Conservation (phyloP, 306 rosid genomes). For the Gastrolobium bilobum region DNA sequence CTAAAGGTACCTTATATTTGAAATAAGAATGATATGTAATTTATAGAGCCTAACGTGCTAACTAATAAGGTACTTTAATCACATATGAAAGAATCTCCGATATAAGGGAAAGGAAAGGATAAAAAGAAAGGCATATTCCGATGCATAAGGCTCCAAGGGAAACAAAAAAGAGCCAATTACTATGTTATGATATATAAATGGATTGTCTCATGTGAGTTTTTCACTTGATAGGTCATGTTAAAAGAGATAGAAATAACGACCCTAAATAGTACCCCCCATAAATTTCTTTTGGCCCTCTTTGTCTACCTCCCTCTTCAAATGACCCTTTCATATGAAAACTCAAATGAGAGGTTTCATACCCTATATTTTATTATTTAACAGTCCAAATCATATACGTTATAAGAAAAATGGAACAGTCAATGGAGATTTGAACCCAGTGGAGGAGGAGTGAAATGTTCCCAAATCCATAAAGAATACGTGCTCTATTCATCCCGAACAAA, state of each 20-base stretch:
- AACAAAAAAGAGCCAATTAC: not conserved
- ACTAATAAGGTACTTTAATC: not conserved
- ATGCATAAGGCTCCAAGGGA: too few species aligned
- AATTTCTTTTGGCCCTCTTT: too few species aligned
- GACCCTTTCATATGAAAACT: not conserved
- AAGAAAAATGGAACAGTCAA: slow-evolving; percentile 6
- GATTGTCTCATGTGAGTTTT: not conserved
- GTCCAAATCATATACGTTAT: slow-evolving; percentile 1
- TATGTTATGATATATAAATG: not conserved
- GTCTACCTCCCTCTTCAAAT: not conserved
- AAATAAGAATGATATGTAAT: not conserved
- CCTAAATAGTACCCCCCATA: not conserved
- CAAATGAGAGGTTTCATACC: not conserved
- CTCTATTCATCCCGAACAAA: slow-evolving; percentile 17
- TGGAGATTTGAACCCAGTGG: not conserved
- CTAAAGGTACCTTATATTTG: not conserved
- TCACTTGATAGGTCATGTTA: not conserved
- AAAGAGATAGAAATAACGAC: not conserved
- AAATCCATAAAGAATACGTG: slow-evolving; percentile 8
- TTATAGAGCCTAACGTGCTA: too few species aligned
- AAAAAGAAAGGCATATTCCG: not conserved
- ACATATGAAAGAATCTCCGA: not conserved
- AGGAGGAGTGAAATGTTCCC: slow-evolving; percentile 21
- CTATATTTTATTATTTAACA: too few species aligned
- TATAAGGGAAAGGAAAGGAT: not conserved